Percentiles rank a stretch among this genome's conserved stretches.
Evolutionary conservation across 2,329 filamentous ascomycete genomes (phyloP).

Genomic region (Colletotrichum acutatum): DNA sequence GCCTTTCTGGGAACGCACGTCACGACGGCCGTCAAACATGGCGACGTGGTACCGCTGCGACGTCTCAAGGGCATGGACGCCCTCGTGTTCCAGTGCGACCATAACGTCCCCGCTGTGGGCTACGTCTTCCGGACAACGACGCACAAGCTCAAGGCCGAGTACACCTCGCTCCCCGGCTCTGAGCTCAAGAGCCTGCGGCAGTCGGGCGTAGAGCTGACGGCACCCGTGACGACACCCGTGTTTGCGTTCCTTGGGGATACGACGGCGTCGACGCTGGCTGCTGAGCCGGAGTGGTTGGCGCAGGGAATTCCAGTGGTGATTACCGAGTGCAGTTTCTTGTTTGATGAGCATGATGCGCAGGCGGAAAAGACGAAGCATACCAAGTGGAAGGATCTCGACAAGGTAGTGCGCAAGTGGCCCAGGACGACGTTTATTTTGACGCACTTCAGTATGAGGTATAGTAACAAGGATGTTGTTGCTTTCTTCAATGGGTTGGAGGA

Average conservation of each 20-base stretch:
- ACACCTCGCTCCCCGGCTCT: conserved; percentile 46
- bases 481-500: conserved; percentile 55
- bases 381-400: conserved; percentile 57
- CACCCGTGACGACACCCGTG: conserved; percentile 49
- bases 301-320: conserved; percentile 56
- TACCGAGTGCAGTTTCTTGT: conserved; percentile 61
- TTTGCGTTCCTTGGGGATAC: conserved; percentile 62
- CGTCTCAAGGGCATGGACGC: conserved; percentile 51
- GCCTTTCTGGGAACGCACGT: conserved; percentile 51
- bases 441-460: conserved; percentile 59
- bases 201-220: conserved; percentile 52
- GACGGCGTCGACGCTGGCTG: conserved; percentile 52
- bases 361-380: conserved; percentile 60
- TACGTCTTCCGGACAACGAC: conserved; percentile 56
- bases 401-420: conserved; percentile 54
- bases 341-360: conserved; percentile 54
- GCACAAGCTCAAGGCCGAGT: conserved; percentile 51
- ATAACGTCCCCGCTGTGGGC: conserved; percentile 59
- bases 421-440: conserved; percentile 57
- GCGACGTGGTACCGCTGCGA: conserved; percentile 49
- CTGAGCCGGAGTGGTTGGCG: conserved; percentile 52
- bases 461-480: conserved; percentile 49
- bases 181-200: conserved; percentile 52
- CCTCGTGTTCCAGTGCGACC: conserved; percentile 56
- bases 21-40: conserved; percentile 49